Evolutionary conservation across 148 eudicot genomes (phyloP).

Genomic region (Salicornia ramosissima): DNA sequence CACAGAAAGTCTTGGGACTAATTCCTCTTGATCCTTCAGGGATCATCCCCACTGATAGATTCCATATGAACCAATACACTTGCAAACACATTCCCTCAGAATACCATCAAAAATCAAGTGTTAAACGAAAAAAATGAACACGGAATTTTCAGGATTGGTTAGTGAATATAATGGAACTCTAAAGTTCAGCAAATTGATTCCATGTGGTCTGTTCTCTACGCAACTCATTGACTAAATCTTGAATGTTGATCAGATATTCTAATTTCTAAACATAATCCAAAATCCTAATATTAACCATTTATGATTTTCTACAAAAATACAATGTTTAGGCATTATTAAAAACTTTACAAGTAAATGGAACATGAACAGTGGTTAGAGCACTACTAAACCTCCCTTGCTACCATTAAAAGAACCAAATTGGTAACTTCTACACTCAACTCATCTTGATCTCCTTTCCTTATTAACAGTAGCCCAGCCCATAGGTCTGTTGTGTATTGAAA

Average conservation of each 20-base stretch:
- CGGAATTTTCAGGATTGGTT: background rate
- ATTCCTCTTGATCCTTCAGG: background rate
- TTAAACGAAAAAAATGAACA: background rate
- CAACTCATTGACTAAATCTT: background rate
- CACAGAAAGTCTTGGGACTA: background rate
- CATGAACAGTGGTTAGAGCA: background rate
- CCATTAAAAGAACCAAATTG: too few relatives aligned
- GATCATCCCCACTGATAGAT: background rate
- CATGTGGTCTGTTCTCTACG: background rate
- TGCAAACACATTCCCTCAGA: background rate
- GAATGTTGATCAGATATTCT: too few relatives aligned
- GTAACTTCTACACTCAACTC: too few relatives aligned
- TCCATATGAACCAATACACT: background rate
- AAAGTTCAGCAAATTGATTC: background rate
- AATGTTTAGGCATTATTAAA: too few relatives aligned
- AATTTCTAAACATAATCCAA: too few relatives aligned
- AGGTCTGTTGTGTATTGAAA: background rate
- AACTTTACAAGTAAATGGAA: background rate
- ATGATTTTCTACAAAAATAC: too few relatives aligned
- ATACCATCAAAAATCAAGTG: background rate
- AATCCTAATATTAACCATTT: too few relatives aligned
- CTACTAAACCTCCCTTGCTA: background rate
- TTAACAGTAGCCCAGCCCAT: background rate
- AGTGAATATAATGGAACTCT: background rate
- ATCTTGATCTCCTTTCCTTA: too few relatives aligned